Percentiles rank a stretch among this genome's conserved stretches.
Evolutionary conservation across 805 yeast species (phyloP).

Genomic region (Pichia manshurica): DNA sequence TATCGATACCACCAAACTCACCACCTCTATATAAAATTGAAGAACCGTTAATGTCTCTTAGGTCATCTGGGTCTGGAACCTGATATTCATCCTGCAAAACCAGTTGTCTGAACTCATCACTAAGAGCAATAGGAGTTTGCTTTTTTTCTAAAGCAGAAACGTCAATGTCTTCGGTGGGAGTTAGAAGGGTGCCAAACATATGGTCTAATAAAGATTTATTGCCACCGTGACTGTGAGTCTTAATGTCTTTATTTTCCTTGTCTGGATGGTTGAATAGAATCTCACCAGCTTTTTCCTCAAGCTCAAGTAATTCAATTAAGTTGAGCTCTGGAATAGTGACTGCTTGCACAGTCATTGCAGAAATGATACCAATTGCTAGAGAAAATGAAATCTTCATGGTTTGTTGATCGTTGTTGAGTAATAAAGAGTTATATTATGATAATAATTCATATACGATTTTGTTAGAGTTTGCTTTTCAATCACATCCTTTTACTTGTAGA

Average conservation of each 20-base stretch:
- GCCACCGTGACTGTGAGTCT: constrained; percentile 11
- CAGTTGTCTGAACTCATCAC: constrained; percentile 28
- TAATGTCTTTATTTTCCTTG: constrained; percentile 1
- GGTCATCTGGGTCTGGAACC: constrained; percentile 17
- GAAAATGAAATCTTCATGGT: not conserved
- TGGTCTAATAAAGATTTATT: constrained; percentile 31
- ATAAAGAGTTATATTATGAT: too few relatives aligned
- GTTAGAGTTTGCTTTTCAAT: too few relatives aligned
- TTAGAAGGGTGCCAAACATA: constrained; percentile 32
- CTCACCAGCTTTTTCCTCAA: too few relatives aligned
- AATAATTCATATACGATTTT: too few relatives aligned
- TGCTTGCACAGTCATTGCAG: constrained; percentile 9
- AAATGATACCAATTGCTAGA: constrained; percentile 4
- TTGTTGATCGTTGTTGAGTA: too few relatives aligned
- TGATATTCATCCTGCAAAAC: constrained; percentile 30
- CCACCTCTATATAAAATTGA: constrained; percentile 35
- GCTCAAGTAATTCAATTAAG: too few relatives aligned
- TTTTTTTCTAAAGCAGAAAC: constrained; percentile 22
- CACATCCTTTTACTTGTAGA: too few relatives aligned
- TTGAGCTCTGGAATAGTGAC: constrained; percentile 4
- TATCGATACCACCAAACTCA: constrained; percentile 49
- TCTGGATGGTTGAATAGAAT: too few relatives aligned
- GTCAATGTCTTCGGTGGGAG: constrained; percentile 24
- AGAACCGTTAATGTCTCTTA: constrained; percentile 33
- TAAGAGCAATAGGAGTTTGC: constrained; percentile 26